Percentiles rank a stretch among this genome's conserved stretches.
phyloP scores from a whole-genome alignment of 2,329 filamentous ascomycete species.

The Thelonectria discophora region DNA sequence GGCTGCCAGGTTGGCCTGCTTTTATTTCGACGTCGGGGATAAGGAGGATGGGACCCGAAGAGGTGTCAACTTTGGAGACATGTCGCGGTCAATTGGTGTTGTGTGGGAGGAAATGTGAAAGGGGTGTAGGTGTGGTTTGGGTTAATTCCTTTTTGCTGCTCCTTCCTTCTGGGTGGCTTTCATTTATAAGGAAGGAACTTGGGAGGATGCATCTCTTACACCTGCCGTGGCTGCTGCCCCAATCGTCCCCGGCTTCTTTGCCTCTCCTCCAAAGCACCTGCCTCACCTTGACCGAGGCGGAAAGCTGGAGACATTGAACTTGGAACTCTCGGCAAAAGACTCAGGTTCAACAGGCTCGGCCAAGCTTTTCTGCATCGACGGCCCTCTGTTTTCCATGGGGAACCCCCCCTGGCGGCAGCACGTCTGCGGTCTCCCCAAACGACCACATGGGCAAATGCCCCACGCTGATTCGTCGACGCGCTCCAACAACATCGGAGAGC shows the following conservation, averaged over 20 bases:
- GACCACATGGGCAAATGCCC: conserved; percentile 48
- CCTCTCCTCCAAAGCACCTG: conserved; percentile 1
- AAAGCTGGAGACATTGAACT: background rate
- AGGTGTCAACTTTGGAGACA: background rate
- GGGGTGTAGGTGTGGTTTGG: background rate
- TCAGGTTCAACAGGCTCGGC: conserved; percentile 24
- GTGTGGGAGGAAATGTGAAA: background rate
- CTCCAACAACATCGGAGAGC: conserved; percentile 49
- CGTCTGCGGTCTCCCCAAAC: conserved; percentile 10
- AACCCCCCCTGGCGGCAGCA: conserved; percentile 25
- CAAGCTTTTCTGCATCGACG: conserved; percentile 32
- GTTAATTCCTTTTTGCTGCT: background rate
- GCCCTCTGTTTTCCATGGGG: conserved; percentile 22
- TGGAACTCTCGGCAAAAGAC: background rate
- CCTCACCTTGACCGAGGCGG: conserved; percentile 3
- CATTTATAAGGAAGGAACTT: background rate
- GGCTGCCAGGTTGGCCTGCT: conserved; percentile 10
- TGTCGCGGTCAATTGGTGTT: conserved; percentile 8
- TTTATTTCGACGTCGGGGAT: conserved; percentile 18
- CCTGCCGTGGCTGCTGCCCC: background rate
- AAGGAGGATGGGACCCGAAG: background rate
- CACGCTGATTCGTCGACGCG: conserved; percentile 47
- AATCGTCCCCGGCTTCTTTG: conserved; percentile 2
- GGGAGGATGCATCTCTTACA: background rate
- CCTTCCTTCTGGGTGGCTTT: background rate